Evolutionary conservation across 345 rosid genomes (phyloP).

Genomic region (Populus nigra): DNA sequence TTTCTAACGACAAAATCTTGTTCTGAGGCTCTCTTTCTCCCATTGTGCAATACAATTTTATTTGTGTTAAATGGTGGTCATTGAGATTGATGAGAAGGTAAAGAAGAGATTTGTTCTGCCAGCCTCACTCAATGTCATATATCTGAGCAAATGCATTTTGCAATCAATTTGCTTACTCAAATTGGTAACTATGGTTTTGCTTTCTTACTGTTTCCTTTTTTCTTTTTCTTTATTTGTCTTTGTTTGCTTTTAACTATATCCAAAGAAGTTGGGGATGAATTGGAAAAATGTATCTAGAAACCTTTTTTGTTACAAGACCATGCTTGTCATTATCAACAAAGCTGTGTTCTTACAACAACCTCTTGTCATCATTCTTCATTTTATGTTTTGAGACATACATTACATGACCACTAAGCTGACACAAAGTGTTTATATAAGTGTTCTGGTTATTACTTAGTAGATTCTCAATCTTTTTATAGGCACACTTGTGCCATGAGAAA

Average conservation of each 20-base stretch:
- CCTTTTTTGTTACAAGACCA: neutral
- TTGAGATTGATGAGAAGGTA: neutral
- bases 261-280: neutral
- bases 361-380: no score
- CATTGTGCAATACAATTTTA: neutral
- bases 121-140: neutral
- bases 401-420: no score
- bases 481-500: no score
- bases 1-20: neutral
- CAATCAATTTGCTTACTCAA: no score
- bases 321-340: neutral
- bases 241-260: conserved; percentile 1
- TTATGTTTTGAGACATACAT: no score
- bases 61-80: neutral
- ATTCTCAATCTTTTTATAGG: no score
- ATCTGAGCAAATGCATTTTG: neutral
- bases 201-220: neutral
- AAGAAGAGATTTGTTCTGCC: neutral
- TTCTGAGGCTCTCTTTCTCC: neutral
- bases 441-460: no score
- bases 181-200: neutral
- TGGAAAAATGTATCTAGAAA: neutral
- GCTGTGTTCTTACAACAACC: no score
- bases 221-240: neutral
- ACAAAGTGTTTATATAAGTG: no score